Evolutionary conservation across 371 early-diverging fungal genomes (phyloP), one percentile per base, ranked within the genome.

Genomic region (Mucor mucedo): DNA sequence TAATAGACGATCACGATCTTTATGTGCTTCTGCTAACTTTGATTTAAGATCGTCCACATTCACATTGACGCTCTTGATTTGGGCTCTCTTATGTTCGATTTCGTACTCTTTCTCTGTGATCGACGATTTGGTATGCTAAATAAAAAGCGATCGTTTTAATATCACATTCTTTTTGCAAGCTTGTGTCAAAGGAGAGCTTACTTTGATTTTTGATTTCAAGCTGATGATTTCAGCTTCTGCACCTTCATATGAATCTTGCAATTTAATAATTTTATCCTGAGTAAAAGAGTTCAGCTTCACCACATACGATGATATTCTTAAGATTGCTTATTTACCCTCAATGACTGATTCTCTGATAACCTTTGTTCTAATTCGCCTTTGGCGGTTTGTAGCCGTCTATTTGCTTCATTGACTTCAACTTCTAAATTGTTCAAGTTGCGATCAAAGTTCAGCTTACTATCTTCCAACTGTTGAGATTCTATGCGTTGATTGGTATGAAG

Each of bases 401-500:
- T 60, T 4, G 52, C 58, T 41, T 76, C 69, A 29, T 28, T 41
- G 14, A 66, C 62, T 40, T 79, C 79, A 7, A 71, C 55, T 52
- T 76, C 69, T 10, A 70, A 54, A 9, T 68, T 58, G 6, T 62
- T 55, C 3, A 72, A 55, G 27, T 68, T 63, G 13, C 76, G 66
- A 21, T 64, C 65, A 40, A 60, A 62, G 3, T 74, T 74, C 29
- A 79, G 39, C 2, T 62, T 63, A 6, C 73, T 65, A 33, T 79
- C 79, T 55, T 74, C 71, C 8, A 79, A 29, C 40, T 66, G 66
- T 54, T 78, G 78, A 14, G 50, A 58, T 41, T 75, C 71, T 13
- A 78, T 69, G 8, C 75, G 65, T n/a, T 72, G 78, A 27, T 67
- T 60, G 10, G 72, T 65, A 33, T 75, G 69, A 11, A 72, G 13